Percentiles rank a stretch among this genome's conserved stretches.
These are phyloP conservation scores for Mucor saturninus DNA, from an alignment of 371 early-diverging fungal species.

Conservation along the genomic window DNA sequence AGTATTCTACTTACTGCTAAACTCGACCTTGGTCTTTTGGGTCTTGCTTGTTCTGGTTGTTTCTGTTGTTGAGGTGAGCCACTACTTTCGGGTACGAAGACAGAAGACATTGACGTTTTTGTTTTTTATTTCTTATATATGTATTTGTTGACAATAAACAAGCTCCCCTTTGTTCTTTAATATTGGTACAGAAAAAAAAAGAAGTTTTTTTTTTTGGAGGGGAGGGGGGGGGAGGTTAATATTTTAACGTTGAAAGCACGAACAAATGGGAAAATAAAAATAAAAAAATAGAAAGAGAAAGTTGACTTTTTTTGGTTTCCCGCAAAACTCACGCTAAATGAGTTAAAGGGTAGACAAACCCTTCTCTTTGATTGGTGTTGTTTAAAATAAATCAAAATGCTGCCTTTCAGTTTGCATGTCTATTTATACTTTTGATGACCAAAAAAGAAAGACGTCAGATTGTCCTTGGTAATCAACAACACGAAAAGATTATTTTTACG, in stretches of 20 bases:
- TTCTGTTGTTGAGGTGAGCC: slow-evolving; percentile 40
- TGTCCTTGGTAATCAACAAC: too few species aligned
- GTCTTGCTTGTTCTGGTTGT: slow-evolving; percentile 46
- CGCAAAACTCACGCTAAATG: too few species aligned
- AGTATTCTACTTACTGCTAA: slow-evolving; percentile 46
- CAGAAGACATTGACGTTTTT: slow-evolving; percentile 37
- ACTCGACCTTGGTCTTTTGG: slow-evolving; percentile 53
- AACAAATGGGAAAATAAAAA: not conserved
- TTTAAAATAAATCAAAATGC: slow-evolving; percentile 1
- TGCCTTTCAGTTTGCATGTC: too few species aligned
- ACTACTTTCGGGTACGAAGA: slow-evolving; percentile 40
- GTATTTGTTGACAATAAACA: too few species aligned
- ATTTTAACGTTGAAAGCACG: not conserved
- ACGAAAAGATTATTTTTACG: too few species aligned
- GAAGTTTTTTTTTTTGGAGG: not conserved
- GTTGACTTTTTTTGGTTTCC: not conserved
- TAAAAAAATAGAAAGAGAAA: not conserved
- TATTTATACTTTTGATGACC: too few species aligned
- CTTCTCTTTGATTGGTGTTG: not conserved
- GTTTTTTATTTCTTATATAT: too few species aligned
- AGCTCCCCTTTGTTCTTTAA: not conserved
- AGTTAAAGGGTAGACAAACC: not conserved
- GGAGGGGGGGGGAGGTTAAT: not conserved
- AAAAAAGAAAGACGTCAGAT: too few species aligned
- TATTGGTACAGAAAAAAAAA: not conserved